Evolutionary conservation across 2,329 filamentous ascomycete genomes (phyloP).

Genomic region (Chrysoporthe austroafricana): DNA sequence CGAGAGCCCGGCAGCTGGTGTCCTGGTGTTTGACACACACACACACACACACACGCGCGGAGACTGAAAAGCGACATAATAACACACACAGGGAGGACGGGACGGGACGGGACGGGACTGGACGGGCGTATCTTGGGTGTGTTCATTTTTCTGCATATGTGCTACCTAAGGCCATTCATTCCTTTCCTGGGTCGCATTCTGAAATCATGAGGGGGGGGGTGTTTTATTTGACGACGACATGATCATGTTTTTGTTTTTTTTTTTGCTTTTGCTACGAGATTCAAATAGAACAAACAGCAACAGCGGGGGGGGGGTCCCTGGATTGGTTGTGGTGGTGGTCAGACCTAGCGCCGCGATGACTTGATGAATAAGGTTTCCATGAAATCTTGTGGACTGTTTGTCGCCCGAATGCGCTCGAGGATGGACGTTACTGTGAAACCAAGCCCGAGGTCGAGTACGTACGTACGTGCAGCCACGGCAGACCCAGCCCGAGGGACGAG

Average conservation of each 20-base stretch:
- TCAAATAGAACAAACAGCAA: constrained; percentile 19
- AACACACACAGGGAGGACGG: background rate
- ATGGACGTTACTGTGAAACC: no score
- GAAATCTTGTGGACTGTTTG: background rate
- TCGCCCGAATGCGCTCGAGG: background rate
- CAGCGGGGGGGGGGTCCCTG: background rate
- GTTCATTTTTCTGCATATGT: constrained; percentile 14
- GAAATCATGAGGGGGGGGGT: constrained; percentile 3
- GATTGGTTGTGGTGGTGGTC: no score
- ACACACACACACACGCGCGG: no score
- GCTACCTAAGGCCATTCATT: constrained; percentile 7
- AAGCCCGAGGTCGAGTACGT: no score
- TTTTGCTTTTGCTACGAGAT: constrained; percentile 4
- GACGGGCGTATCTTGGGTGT: background rate
- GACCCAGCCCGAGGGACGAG: no score
- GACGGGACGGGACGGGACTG: background rate
- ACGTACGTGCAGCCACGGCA: no score
- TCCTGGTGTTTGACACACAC: background rate
- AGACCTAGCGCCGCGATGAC: background rate
- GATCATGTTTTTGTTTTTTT: constrained; percentile 12
- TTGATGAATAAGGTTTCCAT: constrained; percentile 10
- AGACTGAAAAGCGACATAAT: background rate
- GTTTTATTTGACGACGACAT: constrained; percentile 20
- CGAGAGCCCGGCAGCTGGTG: constrained; percentile 5
- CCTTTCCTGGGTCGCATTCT: background rate